phyloP scores from a whole-genome alignment of 305 asterid species.

The Fraxinus sp. region DNA sequence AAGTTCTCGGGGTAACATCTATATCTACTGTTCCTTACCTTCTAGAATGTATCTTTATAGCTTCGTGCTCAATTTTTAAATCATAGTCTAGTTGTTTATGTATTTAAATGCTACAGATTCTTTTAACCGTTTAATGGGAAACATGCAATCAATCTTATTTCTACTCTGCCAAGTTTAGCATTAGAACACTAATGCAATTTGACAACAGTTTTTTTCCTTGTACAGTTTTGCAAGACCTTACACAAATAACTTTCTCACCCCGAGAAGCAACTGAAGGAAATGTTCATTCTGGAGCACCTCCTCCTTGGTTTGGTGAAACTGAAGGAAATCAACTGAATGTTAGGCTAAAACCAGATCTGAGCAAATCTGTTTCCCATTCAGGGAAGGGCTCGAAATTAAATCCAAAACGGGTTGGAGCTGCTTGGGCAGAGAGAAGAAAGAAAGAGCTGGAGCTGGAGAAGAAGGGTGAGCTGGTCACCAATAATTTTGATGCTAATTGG shows the following conservation, averaged over 20 bases:
- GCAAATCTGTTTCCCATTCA: conserved; percentile 26
- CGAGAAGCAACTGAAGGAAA: conserved; percentile 54
- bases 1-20: conserved; percentile 36
- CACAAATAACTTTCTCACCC: conserved; percentile 40
- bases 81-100: neutral
- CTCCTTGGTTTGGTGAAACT: conserved; percentile 70
- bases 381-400: conserved; percentile 65
- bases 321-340: conserved; percentile 40
- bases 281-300: conserved; percentile 91
- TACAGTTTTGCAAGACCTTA: conserved; percentile 42
- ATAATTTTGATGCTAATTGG: conserved; percentile 60
- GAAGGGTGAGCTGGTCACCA: conserved; percentile 56
- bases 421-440: conserved; percentile 96
- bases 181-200: neutral
- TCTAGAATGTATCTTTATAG: neutral
- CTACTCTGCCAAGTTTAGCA: conserved; percentile 3
- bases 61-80: conserved; percentile 5
- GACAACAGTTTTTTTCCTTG: conserved; percentile 3
- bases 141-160: conserved; percentile 2
- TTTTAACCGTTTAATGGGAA: neutral
- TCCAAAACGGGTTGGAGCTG: conserved; percentile 95
- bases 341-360: conserved; percentile 28
- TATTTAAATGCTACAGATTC: neutral
- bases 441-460: conserved; percentile 78
- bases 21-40: neutral